phyloP scores from a whole-genome alignment of 2,329 filamentous ascomycete species.

The Ploettnerulaceae sp. region DNA sequence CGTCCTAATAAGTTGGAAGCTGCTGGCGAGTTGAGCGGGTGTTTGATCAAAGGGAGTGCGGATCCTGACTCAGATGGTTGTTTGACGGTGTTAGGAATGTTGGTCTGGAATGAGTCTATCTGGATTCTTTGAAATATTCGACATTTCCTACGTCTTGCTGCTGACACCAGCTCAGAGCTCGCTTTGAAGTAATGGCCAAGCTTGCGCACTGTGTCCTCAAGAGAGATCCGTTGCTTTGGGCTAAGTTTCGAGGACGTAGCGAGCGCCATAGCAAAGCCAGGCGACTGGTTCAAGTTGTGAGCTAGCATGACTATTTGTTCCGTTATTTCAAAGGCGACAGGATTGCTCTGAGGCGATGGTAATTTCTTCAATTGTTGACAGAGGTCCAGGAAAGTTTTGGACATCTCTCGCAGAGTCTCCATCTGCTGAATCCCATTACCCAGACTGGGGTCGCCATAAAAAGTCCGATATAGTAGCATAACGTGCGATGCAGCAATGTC shows the following conservation, averaged over 20 bases:
- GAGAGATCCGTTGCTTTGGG: not conserved
- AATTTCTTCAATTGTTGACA: not conserved
- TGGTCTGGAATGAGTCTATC: conserved; percentile 22
- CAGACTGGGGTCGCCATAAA: not conserved
- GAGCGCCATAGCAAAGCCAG: not conserved
- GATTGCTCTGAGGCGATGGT: not conserved
- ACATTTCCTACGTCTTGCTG: conserved; percentile 22
- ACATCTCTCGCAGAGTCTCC: not conserved
- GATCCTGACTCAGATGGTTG: not conserved
- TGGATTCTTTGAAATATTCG: conserved; percentile 25
- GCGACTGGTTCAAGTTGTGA: not conserved
- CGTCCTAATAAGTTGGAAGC: not conserved
- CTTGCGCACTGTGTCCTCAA: conserved; percentile 28
- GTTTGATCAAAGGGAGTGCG: not conserved
- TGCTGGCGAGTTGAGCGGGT: not conserved
- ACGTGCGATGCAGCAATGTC: not conserved
- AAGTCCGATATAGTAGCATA: not conserved
- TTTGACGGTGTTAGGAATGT: conserved; percentile 6
- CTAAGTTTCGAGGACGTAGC: not conserved
- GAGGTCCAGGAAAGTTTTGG: not conserved
- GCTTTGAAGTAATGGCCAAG: conserved; percentile 30
- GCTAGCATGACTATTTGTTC: not conserved
- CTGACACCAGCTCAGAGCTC: conserved; percentile 26
- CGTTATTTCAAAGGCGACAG: not conserved
- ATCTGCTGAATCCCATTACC: not conserved